Base-by-base conservation (phyloP, 1,139 yeast genomes). In the Ogataea hybrid region DNA sequence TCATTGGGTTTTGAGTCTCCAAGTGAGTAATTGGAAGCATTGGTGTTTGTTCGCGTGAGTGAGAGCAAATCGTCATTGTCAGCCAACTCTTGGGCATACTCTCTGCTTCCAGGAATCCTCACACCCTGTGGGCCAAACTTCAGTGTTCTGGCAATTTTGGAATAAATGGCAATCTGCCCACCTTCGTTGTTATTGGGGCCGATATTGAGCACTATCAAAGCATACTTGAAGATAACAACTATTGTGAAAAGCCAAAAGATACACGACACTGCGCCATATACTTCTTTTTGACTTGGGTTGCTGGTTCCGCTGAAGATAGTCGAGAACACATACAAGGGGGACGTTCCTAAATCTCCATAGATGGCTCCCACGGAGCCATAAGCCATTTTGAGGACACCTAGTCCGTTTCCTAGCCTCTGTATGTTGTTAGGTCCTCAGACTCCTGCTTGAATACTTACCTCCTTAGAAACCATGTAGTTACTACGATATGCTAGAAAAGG, bases 181-280 rank as follows among this genome's bases (percentile, higher is more conserved):
- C 84, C 84, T 56, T 78, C 81, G 32, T 79, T 79, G 35, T 73
- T 67, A 54, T 77, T 75, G 8, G 79, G 77, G 14, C 82, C 83
- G 39, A 69, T 56, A 14, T 59, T 54, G 37, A 77, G 61, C 4
- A 77, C 82, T 39, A 79, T 58, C 33, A 69, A 51, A 10, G 71
- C 65, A 51, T 78, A 79, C 54, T 79, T 79, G 54, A 70, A 45
- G 39, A 78, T 64, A 8, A 77, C 81, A 35, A 78, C 65, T 29
- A 77, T 54, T 6, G 80, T 72, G 55, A 79, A 75, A 3, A 75
- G 49, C 69, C 79, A 79, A 52, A 79, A 77, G 18, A 79, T 69
- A 32, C 76, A 61, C 5, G 82, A 77, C 28, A 69, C 59, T 2
- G 74, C 79, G 8, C 84, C 84, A 40, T 70, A 64, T 17, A 75